Percentiles rank a stretch among this genome's conserved stretches.
These are phyloP conservation scores for Fusarium tupiense DNA, from an alignment of 2,329 filamentous ascomycete species.

Conservation along the genomic window DNA sequence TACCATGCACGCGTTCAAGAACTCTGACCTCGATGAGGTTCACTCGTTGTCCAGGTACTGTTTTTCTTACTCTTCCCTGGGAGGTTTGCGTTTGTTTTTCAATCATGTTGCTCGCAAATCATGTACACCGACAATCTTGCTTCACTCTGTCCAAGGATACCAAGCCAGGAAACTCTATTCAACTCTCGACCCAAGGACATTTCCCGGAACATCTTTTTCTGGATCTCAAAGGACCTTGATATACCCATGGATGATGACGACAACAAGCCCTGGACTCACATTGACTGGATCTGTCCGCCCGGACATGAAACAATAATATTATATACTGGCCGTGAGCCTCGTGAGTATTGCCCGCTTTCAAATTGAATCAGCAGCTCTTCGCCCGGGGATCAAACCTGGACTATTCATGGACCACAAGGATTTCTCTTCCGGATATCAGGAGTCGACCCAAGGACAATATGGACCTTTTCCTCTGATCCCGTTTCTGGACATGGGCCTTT, in stretches of 20 bases:
- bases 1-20: constrained; percentile 65
- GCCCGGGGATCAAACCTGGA: constrained; percentile 40
- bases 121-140: constrained; percentile 43
- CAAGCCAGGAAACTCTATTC: constrained; percentile 25
- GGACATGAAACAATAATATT: constrained; percentile 46
- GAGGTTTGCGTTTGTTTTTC: constrained; percentile 51
- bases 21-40: constrained; percentile 66
- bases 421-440: constrained; percentile 27
- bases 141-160: constrained; percentile 38
- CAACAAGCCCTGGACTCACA: constrained; percentile 12
- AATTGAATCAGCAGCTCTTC: constrained; percentile 35
- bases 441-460: constrained; percentile 33
- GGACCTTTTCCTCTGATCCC: neutral
- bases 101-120: constrained; percentile 42
- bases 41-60: constrained; percentile 71
- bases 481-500: constrained; percentile 14
- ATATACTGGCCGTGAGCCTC: constrained; percentile 35
- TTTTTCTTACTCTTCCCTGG: constrained; percentile 59
- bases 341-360: constrained; percentile 53
- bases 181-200: constrained; percentile 23
- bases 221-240: constrained; percentile 13
- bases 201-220: constrained; percentile 19
- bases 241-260: constrained; percentile 5
- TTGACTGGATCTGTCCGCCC: constrained; percentile 45
- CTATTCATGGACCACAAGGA: constrained; percentile 31